Conservation (phyloP, 1,139 yeast genomes). For the Cylindricascospora bacillispora region DNA sequence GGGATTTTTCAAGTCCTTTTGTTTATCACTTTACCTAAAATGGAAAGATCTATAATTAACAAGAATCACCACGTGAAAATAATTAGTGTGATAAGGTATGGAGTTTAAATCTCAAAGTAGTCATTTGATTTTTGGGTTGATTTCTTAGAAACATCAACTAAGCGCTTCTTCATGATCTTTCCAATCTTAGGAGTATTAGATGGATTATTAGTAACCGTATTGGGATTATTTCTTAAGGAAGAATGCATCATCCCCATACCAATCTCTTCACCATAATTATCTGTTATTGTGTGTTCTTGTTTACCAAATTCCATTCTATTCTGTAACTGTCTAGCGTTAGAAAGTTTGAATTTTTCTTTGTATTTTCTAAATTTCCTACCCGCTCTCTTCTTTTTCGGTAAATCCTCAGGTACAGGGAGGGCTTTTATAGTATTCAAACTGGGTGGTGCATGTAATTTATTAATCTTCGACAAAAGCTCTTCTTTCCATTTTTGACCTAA, state of each 20-base stretch:
- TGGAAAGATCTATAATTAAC: too few species aligned
- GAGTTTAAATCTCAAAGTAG: too few species aligned
- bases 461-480: slow-evolving; percentile 53
- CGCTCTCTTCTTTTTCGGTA: slow-evolving; percentile 71
- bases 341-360: slow-evolving; percentile 69
- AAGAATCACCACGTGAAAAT: too few species aligned
- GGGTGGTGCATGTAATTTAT: slow-evolving; percentile 70
- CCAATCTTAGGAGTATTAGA: too few species aligned
- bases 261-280: slow-evolving; percentile 64
- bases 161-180: too few species aligned
- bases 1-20: too few species aligned
- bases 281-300: slow-evolving; percentile 48
- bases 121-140: too few species aligned
- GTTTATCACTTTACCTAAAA: too few species aligned
- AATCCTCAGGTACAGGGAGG: slow-evolving; percentile 70
- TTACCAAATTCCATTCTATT: slow-evolving; percentile 77
- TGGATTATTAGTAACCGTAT: too few species aligned
- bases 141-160: too few species aligned
- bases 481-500: slow-evolving; percentile 45
- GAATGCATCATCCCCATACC: slow-evolving; percentile 61
- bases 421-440: slow-evolving; percentile 58
- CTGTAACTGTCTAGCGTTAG: slow-evolving; percentile 73
- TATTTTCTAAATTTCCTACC: slow-evolving; percentile 70
- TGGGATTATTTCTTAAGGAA: slow-evolving; percentile 10
- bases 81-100: too few species aligned